Conservation (phyloP, 306 rosid species). For the Lablab purpureus region DNA sequence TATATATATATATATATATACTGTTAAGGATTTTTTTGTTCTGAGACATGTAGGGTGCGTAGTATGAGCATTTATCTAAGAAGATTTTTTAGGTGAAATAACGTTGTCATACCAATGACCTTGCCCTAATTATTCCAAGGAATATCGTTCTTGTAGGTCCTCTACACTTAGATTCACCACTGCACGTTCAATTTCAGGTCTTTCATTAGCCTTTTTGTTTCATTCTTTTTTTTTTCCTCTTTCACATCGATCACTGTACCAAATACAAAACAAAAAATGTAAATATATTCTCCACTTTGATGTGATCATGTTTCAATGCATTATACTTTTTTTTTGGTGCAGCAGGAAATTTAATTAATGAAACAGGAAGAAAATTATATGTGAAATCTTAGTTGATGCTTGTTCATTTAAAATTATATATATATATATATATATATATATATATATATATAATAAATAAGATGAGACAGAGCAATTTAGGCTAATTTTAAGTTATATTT, state of each 20-base stretch:
- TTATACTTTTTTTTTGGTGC: not conserved
- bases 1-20: not conserved
- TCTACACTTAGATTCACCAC: slow-evolving; percentile 17
- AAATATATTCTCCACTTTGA: not conserved
- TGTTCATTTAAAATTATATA: not conserved
- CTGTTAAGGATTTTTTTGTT: slow-evolving; percentile 43
- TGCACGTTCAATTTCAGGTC: not conserved
- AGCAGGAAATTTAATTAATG: not conserved
- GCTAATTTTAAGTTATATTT: not conserved
- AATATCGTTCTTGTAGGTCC: slow-evolving; percentile 43
- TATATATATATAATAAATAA: no score
- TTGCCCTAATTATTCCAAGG: slow-evolving; percentile 12
- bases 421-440: no score
- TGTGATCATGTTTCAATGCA: not conserved
- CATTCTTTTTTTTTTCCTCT: not conserved
- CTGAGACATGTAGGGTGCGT: slow-evolving; percentile 38
- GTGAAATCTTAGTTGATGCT: not conserved
- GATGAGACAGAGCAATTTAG: no score
- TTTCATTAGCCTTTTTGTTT: not conserved
- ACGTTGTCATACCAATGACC: slow-evolving; percentile 35
- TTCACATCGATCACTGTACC: not conserved
- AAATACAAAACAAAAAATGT: not conserved
- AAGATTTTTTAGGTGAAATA: slow-evolving; percentile 44
- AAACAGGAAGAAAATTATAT: not conserved
- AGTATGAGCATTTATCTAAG: slow-evolving; percentile 15